Base-by-base conservation (phyloP, 352 stramenopile genomes). In the Globisporangium emineosum region DNA sequence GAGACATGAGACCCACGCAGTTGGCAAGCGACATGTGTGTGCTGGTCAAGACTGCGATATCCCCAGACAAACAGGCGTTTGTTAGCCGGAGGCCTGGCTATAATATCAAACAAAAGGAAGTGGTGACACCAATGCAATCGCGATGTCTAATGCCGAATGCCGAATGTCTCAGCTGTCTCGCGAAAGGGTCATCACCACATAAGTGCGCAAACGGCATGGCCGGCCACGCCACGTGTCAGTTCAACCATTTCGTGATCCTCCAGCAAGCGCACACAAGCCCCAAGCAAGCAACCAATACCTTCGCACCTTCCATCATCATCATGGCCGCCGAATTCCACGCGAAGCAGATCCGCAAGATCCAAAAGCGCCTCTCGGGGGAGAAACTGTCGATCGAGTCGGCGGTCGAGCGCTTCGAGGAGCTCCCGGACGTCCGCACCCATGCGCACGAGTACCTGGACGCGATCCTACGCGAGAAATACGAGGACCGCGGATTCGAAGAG, bases 401-500 rank as follows among this genome's bases (percentile, higher is more conserved):
- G 19, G 19, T 50, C n/a, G 43, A 50, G n/a, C n/a, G 21, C 7
- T 50, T 50, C 19, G 43, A 50, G 43, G 43, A 62, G 27, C 57
- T 62, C 40, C 57, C 57, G 10, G 25, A 51, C 2, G 23, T 62
- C 12, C 35, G 29, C 7, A 7, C 35, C 25, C 40, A 62, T 42
- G 29, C 37, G 37, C 32, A 51, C 29, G 42, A 43, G 29, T 62
- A 62, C 57, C 21, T 62, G 57, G 57, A 62, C 57, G 57, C 57
- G 42, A 62, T 62, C 57, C 57, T 62, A 7, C 57, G 57, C 42
- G 25, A 35, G 21, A 51, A 51, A 17, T 62, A 62, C 57, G 25
- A 52, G 30, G 25, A 52, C 25, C 9, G 25, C 3, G 9, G 13
- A 8, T 62, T 54, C 29, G 25, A 51, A 12, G 43, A 50, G 8